phyloP scores from a whole-genome alignment of 23 red algal species.

The Agarophyton chilense region DNA sequence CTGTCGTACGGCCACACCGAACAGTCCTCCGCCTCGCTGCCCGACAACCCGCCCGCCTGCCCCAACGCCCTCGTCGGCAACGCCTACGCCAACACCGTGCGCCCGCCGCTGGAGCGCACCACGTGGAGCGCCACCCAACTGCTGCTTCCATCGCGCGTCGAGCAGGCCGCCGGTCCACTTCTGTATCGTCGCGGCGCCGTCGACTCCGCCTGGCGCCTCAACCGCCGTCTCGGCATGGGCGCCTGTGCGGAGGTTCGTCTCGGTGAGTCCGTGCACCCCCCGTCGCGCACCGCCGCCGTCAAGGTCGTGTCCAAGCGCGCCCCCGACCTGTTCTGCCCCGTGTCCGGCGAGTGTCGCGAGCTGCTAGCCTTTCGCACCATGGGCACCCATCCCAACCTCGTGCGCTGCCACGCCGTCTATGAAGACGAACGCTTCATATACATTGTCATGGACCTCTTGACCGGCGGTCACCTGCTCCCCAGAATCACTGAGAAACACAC shows the following conservation, averaged over 20 bases:
- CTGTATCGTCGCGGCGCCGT: constrained; percentile 44
- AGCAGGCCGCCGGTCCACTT: constrained; percentile 41
- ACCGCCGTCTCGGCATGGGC: constrained; percentile 46
- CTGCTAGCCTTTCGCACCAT: constrained; percentile 38
- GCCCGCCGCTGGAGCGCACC: background rate
- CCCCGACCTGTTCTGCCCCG: constrained; percentile 61
- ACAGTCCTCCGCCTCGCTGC: constrained; percentile 31
- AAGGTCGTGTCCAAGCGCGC: constrained; percentile 73
- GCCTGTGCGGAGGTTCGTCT: constrained; percentile 74
- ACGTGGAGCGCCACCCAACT: constrained; percentile 12
- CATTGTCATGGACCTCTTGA: constrained; percentile 74
- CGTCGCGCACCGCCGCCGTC: constrained; percentile 35
- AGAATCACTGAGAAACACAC: constrained; percentile 53
- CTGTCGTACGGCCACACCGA: constrained; percentile 70
- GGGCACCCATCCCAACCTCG: constrained; percentile 43
- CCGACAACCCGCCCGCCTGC: background rate
- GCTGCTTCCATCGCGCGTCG: constrained; percentile 12
- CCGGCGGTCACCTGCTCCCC: constrained; percentile 69
- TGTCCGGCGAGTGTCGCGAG: constrained; percentile 69
- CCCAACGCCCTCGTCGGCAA: constrained; percentile 30
- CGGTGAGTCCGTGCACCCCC: constrained; percentile 10
- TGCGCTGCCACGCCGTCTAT: constrained; percentile 56
- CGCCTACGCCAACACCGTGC: constrained; percentile 3
- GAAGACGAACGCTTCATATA: constrained; percentile 87
- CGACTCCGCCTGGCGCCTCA: constrained; percentile 34